Evolutionary conservation across 441 rosid genomes (phyloP).

Genomic region (Raphanus hybrid): DNA sequence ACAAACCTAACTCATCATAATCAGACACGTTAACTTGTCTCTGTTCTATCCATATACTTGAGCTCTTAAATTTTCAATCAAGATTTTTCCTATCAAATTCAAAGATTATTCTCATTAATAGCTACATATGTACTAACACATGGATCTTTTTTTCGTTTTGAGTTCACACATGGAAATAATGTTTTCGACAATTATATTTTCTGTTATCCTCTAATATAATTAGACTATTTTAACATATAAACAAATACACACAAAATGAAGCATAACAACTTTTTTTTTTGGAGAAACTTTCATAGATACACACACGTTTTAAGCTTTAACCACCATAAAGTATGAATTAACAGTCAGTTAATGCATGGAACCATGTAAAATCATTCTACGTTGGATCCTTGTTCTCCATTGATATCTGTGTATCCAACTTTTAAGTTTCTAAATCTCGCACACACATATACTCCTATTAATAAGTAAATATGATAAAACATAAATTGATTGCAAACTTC

Average conservation of each 20-base stretch:
- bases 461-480: background rate
- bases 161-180: constrained; percentile 2
- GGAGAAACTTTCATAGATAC: constrained; percentile 20
- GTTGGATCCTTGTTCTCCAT: constrained; percentile 12
- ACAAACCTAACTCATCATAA: constrained; percentile 16
- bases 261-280: background rate
- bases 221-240: background rate
- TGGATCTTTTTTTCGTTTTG: background rate
- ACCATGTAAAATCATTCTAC: constrained; percentile 36
- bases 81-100: background rate
- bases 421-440: constrained; percentile 15
- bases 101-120: constrained; percentile 2
- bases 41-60: background rate
- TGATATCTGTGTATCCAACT: constrained; percentile 18
- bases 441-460: background rate
- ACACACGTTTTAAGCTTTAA: constrained; percentile 31
- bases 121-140: background rate
- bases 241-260: background rate
- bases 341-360: constrained; percentile 36
- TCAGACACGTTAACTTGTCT: constrained; percentile 12
- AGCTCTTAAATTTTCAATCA: background rate
- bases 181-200: background rate
- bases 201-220: background rate
- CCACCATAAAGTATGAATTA: constrained; percentile 36
- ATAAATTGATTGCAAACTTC: constrained; percentile 20